Conservation (phyloP, 2,329 filamentous ascomycete species). For the Scorias spongiosa region DNA sequence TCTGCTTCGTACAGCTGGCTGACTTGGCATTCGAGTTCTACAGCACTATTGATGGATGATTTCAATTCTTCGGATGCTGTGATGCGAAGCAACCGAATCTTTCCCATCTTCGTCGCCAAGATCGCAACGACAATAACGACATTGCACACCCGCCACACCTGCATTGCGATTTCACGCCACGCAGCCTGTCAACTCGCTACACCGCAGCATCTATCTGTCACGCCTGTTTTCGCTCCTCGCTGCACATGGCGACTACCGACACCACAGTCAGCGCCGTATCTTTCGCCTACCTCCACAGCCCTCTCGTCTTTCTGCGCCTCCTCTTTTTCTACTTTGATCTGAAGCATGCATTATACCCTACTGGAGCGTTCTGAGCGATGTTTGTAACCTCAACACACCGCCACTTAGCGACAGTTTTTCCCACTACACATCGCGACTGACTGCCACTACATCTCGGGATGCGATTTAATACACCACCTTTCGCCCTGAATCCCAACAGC, state of each 20-base stretch:
- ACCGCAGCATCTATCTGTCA: constrained; percentile 1
- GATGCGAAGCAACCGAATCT: too few species aligned
- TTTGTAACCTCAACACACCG: constrained; percentile 1
- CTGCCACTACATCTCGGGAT: too few species aligned
- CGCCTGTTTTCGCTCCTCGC: not conserved
- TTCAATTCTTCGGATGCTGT: not conserved
- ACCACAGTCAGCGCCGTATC: too few species aligned
- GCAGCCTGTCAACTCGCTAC: not conserved
- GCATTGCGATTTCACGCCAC: not conserved
- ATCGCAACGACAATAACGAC: constrained; percentile 1
- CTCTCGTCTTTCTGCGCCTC: too few species aligned
- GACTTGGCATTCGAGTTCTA: not conserved
- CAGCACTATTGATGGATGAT: constrained; percentile 1
- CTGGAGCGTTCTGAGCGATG: constrained; percentile 6
- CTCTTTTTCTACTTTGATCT: too few species aligned
- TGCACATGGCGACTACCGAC: too few species aligned
- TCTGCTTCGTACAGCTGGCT: not conserved
- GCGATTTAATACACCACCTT: too few species aligned
- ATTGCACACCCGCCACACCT: constrained; percentile 1
- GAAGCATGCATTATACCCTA: constrained; percentile 5
- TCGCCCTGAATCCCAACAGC: too few species aligned
- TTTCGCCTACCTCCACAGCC: too few species aligned
- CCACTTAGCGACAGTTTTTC: not conserved
- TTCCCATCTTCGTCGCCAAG: not conserved
- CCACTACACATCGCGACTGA: not conserved